phyloP scores from a whole-genome alignment of 2,329 filamentous ascomycete genomes.

The Sphaerulina populicola region DNA sequence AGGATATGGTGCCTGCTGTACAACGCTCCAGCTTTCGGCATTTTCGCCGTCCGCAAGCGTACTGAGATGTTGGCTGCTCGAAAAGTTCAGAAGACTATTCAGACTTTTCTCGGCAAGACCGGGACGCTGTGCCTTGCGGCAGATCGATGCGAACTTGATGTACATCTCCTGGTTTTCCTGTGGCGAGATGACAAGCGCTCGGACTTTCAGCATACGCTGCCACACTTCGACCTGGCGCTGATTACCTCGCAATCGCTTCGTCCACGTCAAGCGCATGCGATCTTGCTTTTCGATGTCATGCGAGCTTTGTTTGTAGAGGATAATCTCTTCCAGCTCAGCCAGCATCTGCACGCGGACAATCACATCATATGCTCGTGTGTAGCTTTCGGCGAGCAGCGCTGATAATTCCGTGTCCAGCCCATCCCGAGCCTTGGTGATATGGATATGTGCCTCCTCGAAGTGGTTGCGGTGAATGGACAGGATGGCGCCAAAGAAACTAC shows the following conservation, averaged over 20 bases:
- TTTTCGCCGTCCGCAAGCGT: slow-evolving; percentile 21
- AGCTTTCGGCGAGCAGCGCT: slow-evolving; percentile 93
- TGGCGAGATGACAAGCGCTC: slow-evolving; percentile 83
- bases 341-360: slow-evolving; percentile 98
- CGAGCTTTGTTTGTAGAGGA: slow-evolving; percentile 85
- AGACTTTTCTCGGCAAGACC: slow-evolving; percentile 92
- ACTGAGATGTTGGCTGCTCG: slow-evolving; percentile 45
- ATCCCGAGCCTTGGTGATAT: slow-evolving; percentile 85
- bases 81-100: slow-evolving; percentile 69
- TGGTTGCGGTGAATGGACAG: slow-evolving; percentile 91
- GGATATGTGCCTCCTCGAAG: slow-evolving; percentile 79
- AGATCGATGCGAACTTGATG: slow-evolving; percentile 98
- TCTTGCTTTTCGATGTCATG: slow-evolving; percentile 76
- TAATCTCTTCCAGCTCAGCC: slow-evolving; percentile 94
- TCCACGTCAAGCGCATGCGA: slow-evolving; percentile 90
- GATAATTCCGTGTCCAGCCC: slow-evolving; percentile 92
- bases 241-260: slow-evolving; percentile 85
- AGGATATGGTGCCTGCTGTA: slow-evolving; percentile 55
- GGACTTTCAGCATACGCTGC: slow-evolving; percentile 94
- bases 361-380: slow-evolving; percentile 95
- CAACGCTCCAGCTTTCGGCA: slow-evolving; percentile 17
- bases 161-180: slow-evolving; percentile 97
- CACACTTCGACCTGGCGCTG: slow-evolving; percentile 97
- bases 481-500: slow-evolving; percentile 96
- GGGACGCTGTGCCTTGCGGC: slow-evolving; percentile 89